phyloP scores from a whole-genome alignment of 805 yeast genomes.

The Isabelozyma heimii region DNA sequence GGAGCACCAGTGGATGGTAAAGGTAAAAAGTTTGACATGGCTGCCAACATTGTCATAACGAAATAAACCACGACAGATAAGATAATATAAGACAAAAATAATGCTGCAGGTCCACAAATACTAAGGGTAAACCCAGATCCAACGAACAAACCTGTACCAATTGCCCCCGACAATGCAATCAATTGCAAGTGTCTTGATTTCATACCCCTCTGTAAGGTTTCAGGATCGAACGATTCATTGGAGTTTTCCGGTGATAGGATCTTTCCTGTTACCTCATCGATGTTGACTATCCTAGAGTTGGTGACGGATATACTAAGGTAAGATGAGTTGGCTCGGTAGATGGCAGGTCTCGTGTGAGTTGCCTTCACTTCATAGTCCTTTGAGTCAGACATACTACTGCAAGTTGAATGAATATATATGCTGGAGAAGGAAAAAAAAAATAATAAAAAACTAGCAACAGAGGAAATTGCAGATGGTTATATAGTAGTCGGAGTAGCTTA shows the following conservation, averaged over 20 bases:
- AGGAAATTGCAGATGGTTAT: not conserved
- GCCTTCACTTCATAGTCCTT: not conserved
- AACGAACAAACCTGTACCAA: conserved; percentile 74
- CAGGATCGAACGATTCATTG: conserved; percentile 15
- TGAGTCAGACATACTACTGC: not conserved
- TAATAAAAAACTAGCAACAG: not conserved
- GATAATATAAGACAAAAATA: conserved; percentile 39
- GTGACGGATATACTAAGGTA: conserved; percentile 25
- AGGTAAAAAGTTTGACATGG: conserved; percentile 33
- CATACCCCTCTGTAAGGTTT: conserved; percentile 35
- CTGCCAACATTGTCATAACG: conserved; percentile 31
- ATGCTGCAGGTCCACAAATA: conserved; percentile 64
- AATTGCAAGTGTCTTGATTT: conserved; percentile 57
- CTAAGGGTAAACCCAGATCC: conserved; percentile 61
- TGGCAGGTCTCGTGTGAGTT: conserved; percentile 15
- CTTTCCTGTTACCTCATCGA: conserved; percentile 19
- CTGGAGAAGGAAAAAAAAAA: not conserved
- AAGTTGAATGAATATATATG: not conserved
- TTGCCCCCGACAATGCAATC: conserved; percentile 83
- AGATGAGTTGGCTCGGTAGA: conserved; percentile 22
- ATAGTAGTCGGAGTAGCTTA: not conserved
- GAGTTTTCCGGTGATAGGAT: conserved; percentile 15
- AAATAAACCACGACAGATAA: conserved; percentile 24
- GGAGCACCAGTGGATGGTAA: conserved; percentile 34
- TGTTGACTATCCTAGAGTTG: conserved; percentile 22